These are phyloP conservation scores for Lizonia empirigonia DNA, from an alignment of 2,329 filamentous ascomycete genomes.

Conservation along the genomic window DNA sequence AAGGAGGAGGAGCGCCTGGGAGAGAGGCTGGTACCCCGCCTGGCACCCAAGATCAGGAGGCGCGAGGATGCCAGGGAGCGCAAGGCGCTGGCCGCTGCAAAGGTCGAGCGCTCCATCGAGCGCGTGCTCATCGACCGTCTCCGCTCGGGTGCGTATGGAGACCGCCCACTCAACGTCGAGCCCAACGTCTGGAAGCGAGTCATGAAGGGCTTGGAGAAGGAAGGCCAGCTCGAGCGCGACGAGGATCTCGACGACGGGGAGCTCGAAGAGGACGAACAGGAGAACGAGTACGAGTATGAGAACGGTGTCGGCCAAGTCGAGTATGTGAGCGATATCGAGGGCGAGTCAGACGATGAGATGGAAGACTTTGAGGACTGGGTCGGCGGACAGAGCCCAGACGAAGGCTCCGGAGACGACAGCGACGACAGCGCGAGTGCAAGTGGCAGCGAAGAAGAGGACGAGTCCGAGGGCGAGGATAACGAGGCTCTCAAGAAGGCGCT, in stretches of 20 bases:
- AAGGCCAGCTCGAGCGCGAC: conserved; percentile 81
- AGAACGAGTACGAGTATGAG: conserved; percentile 70
- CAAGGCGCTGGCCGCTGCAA: conserved; percentile 67
- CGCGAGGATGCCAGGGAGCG: conserved; percentile 56
- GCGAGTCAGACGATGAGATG: conserved; percentile 70
- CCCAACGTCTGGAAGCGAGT: conserved; percentile 98
- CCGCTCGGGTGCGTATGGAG: conserved; percentile 90
- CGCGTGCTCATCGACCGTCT: conserved; percentile 90
- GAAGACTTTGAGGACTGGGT: conserved; percentile 88
- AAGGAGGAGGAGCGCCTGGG: conserved; percentile 89
- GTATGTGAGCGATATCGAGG: conserved; percentile 90
- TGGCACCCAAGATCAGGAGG: conserved; percentile 83
- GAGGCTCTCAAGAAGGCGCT: conserved; percentile 63
- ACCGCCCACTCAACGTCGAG: conserved; percentile 92
- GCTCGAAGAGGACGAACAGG: conserved; percentile 72
- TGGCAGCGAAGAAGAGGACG: conserved; percentile 58
- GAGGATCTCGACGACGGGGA: conserved; percentile 89
- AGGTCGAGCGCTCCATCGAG: conserved; percentile 95
- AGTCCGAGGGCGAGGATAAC: conserved; percentile 60
- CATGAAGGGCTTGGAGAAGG: conserved; percentile 83
- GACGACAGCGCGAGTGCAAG: conserved; percentile 62
- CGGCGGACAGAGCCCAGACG: conserved; percentile 67
- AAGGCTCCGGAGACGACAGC: conserved; percentile 62
- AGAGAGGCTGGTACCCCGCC: conserved; percentile 83
- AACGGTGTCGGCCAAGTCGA: conserved; percentile 78